These are phyloP conservation scores for Pseudogymnoascus sp. DNA, from an alignment of 2,329 filamentous ascomycete genomes.

Conservation along the genomic window DNA sequence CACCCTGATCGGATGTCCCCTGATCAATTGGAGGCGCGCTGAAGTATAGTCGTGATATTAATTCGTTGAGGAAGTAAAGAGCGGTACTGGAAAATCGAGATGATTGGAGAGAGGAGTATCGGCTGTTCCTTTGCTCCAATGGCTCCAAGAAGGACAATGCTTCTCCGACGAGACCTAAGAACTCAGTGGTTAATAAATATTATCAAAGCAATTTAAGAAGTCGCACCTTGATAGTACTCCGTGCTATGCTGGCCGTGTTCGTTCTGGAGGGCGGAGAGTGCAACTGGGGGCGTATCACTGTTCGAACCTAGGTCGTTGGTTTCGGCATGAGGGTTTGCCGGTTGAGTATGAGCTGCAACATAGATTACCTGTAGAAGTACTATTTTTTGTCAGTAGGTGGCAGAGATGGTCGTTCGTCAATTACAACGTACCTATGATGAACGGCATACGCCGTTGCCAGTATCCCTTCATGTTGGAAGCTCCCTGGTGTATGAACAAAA, in stretches of 20 bases:
- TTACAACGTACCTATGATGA: conserved; percentile 25
- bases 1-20: conserved; percentile 14
- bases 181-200: neutral
- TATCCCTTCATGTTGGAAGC: conserved; percentile 25
- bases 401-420: neutral
- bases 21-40: conserved; percentile 41
- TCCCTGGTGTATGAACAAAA: neutral
- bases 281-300: neutral
- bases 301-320: neutral
- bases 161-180: conserved; percentile 27
- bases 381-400: neutral
- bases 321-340: neutral
- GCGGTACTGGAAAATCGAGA: conserved; percentile 49
- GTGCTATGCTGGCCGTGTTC: conserved; percentile 17
- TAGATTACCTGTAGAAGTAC: conserved; percentile 21
- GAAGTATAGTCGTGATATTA: conserved; percentile 57
- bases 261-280: conserved; percentile 22
- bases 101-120: conserved; percentile 36
- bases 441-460: conserved; percentile 25
- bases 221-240: conserved; percentile 13
- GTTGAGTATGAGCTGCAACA: conserved; percentile 15
- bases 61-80: conserved; percentile 53
- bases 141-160: conserved; percentile 28
- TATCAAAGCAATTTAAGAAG: neutral
- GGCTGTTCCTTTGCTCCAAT: conserved; percentile 25